Base-by-base conservation (phyloP, 1,139 yeast genomes). In the Neolecta irregularis region DNA sequence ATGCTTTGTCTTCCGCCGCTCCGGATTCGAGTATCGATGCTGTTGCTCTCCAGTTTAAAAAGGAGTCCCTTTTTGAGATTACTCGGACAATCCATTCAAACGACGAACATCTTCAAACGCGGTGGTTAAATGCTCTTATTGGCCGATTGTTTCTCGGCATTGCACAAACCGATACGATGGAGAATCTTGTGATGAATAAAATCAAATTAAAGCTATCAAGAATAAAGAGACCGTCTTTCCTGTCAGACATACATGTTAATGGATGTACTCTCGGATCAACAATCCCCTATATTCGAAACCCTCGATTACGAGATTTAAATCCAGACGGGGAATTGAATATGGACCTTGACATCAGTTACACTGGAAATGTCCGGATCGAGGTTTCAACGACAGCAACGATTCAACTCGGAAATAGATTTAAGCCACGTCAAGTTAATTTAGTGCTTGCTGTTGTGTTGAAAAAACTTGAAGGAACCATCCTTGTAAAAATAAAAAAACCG, bases 81-180 rank as follows among this genome's bases (percentile, higher is more conserved):
- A 78, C 81, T 36, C 85, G 77, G 49, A 69, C 78, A 0, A 53
- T 81, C 32, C 78, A 81, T 48, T 73, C 92, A 2, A 69, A 85
- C 0, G 92, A 79, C 47, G 83, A 83, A 1, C 91, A 81, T 48
- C 55, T 79, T 21, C 77, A 79, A 26, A 73, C 92, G 1, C 72
- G 80, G 50, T 88, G 96, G 98, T 55, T 88, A 21, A 88, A 88
- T 55, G 94, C 93, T 0, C 46, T 85, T 5, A 48, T 79, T 8
- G 96, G 96, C 0, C 62, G 96, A 40, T 46, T 85, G 16, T 88
- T 85, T 49, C 58, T 88, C 23, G 69, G 83, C 0, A 56, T 79
- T 12, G 83, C 81, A 48, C 65, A 71, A 32, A 83, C 96, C 0
- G 71, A 70, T 13, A 60, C 64, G 18, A 63, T 83, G 46, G 73